A percentile compares a stretch with the other conserved stretches of the same genome.
Conservation (phyloP, 2,329 filamentous ascomycete genomes). For the Neonectria sp. region DNA sequence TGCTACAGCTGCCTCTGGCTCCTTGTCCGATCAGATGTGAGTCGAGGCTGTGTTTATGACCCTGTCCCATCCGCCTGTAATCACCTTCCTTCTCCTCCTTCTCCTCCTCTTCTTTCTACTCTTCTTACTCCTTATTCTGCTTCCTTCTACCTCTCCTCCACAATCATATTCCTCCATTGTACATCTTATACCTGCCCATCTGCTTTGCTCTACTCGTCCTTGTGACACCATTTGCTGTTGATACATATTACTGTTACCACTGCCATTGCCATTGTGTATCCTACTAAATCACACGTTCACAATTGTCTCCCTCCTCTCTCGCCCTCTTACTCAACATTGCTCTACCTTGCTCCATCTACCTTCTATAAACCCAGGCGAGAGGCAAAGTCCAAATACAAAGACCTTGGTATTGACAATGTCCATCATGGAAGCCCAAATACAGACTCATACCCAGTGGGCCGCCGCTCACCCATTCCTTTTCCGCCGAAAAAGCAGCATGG, state of each 20-base stretch:
- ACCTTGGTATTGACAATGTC: constrained; percentile 37
- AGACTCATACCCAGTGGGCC: constrained; percentile 41
- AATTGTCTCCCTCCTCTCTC: constrained; percentile 3
- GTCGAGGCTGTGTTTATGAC: constrained; percentile 18
- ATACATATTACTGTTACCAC: neutral
- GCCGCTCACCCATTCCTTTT: constrained; percentile 44
- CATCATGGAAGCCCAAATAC: constrained; percentile 46
- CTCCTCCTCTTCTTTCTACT: constrained; percentile 21
- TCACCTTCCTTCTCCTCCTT: constrained; percentile 24
- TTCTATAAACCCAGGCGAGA: constrained; percentile 12
- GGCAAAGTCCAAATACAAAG: neutral
- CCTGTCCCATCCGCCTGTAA: constrained; percentile 32
- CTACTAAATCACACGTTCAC: constrained; percentile 20
- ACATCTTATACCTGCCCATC: constrained; percentile 19
- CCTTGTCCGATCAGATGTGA: constrained; percentile 20
- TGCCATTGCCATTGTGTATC: constrained; percentile 23
- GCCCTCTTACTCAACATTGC: neutral
- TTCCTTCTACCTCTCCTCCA: constrained; percentile 18
- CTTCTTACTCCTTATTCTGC: constrained; percentile 28
- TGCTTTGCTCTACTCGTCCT: constrained; percentile 22
- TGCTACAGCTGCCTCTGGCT: constrained; percentile 9
- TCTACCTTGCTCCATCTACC: neutral
- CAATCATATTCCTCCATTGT: constrained; percentile 10
- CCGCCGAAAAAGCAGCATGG: constrained; percentile 49
- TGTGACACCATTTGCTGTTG: constrained; percentile 29